These are phyloP conservation scores for Castanea crenata DNA, from an alignment of 306 rosid genomes.

Conservation along the genomic window DNA sequence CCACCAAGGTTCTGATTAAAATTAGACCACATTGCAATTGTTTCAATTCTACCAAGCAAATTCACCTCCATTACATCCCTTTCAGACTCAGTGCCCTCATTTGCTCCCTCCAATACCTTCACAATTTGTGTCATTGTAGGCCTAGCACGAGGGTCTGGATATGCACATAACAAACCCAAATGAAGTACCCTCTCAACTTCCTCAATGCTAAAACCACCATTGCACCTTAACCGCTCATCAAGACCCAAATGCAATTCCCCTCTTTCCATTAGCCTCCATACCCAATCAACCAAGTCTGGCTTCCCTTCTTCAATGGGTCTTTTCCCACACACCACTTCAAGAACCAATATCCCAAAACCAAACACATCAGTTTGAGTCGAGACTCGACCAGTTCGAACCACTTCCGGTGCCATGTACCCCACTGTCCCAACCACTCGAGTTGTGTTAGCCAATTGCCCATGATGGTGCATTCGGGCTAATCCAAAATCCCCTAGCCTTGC, in stretches of 20 bases:
- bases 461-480: slow-evolving; percentile 54
- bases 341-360: slow-evolving; percentile 56
- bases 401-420: slow-evolving; percentile 68
- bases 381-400: slow-evolving; percentile 43
- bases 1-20: slow-evolving; percentile 12
- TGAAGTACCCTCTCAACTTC: slow-evolving; percentile 55
- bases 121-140: slow-evolving; percentile 63
- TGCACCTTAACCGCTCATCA: slow-evolving; percentile 46
- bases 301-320: slow-evolving; percentile 56
- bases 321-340: slow-evolving; percentile 58
- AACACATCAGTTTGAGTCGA: slow-evolving; percentile 50
- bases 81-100: neutral
- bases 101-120: slow-evolving; percentile 41
- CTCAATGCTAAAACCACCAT: slow-evolving; percentile 26
- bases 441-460: slow-evolving; percentile 38
- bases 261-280: slow-evolving; percentile 35
- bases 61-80: slow-evolving; percentile 31
- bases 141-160: slow-evolving; percentile 45
- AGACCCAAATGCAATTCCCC: slow-evolving; percentile 34
- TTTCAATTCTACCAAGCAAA: slow-evolving; percentile 34
- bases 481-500: slow-evolving; percentile 65
- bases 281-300: slow-evolving; percentile 50
- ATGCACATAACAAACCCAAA: slow-evolving; percentile 56
- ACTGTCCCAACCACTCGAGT: slow-evolving; percentile 59
- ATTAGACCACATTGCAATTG: slow-evolving; percentile 32